Conservation (phyloP, 768 basidiomycete species). For the Hypholoma fasciculare region DNA sequence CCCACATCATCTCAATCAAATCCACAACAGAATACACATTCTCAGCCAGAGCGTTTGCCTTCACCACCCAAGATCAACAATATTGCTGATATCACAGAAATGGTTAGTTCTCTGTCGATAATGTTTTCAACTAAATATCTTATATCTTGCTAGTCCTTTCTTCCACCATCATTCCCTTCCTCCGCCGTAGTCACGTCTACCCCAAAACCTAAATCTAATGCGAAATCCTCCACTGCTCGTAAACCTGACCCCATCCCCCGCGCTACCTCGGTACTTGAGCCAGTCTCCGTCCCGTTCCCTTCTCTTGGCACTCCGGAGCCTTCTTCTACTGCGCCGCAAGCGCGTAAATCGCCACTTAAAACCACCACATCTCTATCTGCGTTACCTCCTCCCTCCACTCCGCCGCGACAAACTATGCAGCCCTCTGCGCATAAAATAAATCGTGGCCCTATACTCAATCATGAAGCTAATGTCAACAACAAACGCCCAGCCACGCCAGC, state of each 20-base stretch:
- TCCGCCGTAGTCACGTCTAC: slow-evolving; percentile 22
- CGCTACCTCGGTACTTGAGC: slow-evolving; percentile 16
- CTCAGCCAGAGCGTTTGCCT: not conserved
- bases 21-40: not conserved
- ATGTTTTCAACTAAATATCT: not conserved
- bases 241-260: slow-evolving; percentile 45
- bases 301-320: not conserved
- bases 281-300: not conserved
- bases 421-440: not conserved
- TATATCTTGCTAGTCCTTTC: slow-evolving; percentile 9
- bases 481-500: slow-evolving; percentile 13
- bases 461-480: slow-evolving; percentile 16
- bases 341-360: slow-evolving; percentile 2
- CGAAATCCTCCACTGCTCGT: slow-evolving; percentile 18
- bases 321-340: not conserved
- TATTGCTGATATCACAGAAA: slow-evolving; percentile 13
- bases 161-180: slow-evolving; percentile 19
- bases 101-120: slow-evolving; percentile 7
- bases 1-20: not conserved
- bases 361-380: slow-evolving; percentile 15
- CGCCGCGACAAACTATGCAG: slow-evolving; percentile 3
- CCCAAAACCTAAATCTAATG: slow-evolving; percentile 15
- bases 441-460: not conserved
- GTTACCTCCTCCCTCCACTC: slow-evolving; percentile 16
- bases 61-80: not conserved